Evolutionary conservation across 257 asterid genomes (phyloP), one percentile per base, ranked within the genome.

Genomic region (Solanum stenotomum): DNA sequence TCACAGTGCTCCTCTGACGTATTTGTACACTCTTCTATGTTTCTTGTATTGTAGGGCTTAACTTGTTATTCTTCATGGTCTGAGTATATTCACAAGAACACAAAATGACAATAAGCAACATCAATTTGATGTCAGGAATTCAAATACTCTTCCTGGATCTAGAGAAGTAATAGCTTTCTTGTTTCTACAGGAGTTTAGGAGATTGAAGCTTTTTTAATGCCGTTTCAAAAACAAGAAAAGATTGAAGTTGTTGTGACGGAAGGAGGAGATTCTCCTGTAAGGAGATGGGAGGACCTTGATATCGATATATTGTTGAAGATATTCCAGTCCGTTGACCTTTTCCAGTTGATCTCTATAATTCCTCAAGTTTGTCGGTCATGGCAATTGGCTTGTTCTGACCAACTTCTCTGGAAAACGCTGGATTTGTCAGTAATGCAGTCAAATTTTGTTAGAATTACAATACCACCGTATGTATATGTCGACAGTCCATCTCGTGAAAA

Each of bases 391-490:
- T 94, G 95, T 7, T 91, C 92, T 35, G 98, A 96, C 90, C 96
- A 95, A 88, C 81, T 93, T 89, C 93, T 96, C 7, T 96, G 98
- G 98, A 93, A 89, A 88, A 91, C 85, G 1, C 96, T 94, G 37
- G 98, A 96, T 89, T 72, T 93, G 29, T 90, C 98, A 0, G 68
- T 93, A 88, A 79, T 95, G 5, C 92, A 86, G 85, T 96, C 98
- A 0, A 94, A 94, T 93, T 95, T 93, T 87, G 93, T 96, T 87
- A 95, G 94, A 88, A 93, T 91, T 90, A 95, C 95, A 0, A 82
- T 92, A 40, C 95, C 92, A 90, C 98, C 98, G 1, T 95, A 93
- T 12, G 96, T 96, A 25, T 95, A 95, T 3, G 98, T 96, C 90
- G 94, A 90, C 88, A 93, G 88, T 61, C 94, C 86, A 23, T 95